Evolutionary conservation across 106 monocot genomes (phyloP).

Genomic region (Xerophyta viscosa): DNA sequence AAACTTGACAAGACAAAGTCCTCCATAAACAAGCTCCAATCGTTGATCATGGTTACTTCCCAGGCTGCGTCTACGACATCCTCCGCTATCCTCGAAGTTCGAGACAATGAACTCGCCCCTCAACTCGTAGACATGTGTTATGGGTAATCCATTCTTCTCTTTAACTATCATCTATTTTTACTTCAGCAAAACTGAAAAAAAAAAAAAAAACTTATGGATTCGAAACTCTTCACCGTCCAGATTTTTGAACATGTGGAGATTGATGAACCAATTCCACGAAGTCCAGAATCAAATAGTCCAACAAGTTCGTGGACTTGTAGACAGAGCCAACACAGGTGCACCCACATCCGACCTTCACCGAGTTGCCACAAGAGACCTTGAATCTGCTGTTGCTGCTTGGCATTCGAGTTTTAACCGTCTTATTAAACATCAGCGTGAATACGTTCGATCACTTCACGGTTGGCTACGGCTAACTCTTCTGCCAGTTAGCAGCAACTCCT

Average conservation of each 20-base stretch:
- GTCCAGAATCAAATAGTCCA: constrained; percentile 76
- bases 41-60: constrained; percentile 71
- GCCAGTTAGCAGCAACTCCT: constrained; percentile 24
- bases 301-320: constrained; percentile 82
- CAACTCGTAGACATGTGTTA: constrained; percentile 81
- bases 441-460: constrained; percentile 47
- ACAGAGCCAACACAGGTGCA: constrained; percentile 26
- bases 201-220: too few species aligned
- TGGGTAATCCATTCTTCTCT: constrained; percentile 47
- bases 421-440: constrained; percentile 74
- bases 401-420: constrained; percentile 80
- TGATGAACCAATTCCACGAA: constrained; percentile 81
- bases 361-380: constrained; percentile 77
- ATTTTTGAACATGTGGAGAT: constrained; percentile 79
- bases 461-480: constrained; percentile 82
- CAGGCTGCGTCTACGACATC: constrained; percentile 91
- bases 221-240: too few species aligned
- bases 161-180: too few species aligned
- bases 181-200: too few species aligned
- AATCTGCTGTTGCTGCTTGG: constrained; percentile 66
- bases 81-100: constrained; percentile 66
- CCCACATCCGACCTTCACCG: constrained; percentile 76
- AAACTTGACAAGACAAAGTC: constrained; percentile 84
- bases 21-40: constrained; percentile 72
- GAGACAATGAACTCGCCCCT: constrained; percentile 85